Evolutionary conservation across 2,329 filamentous ascomycete genomes (phyloP).

Genomic region (Fusarium miscanthi): DNA sequence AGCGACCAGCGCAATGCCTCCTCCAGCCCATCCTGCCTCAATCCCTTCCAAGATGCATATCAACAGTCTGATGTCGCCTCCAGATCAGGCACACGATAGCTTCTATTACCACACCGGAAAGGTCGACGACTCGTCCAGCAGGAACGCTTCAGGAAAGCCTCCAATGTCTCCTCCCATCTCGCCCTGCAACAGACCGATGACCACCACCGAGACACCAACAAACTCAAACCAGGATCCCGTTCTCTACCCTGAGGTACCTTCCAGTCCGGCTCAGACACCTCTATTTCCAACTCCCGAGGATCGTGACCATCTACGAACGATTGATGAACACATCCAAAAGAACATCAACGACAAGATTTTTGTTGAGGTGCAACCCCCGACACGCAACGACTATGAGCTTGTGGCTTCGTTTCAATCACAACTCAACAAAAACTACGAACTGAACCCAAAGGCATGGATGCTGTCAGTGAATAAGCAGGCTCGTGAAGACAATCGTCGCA

Average conservation of each 20-base stretch:
- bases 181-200: constrained; percentile 55
- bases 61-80: constrained; percentile 71
- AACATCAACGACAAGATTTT: constrained; percentile 51
- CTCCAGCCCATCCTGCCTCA: constrained; percentile 43
- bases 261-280: constrained; percentile 59
- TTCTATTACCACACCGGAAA: constrained; percentile 52
- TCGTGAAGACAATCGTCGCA: constrained; percentile 57
- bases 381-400: constrained; percentile 64
- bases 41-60: constrained; percentile 58
- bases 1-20: constrained; percentile 45
- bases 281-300: constrained; percentile 59
- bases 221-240: constrained; percentile 64
- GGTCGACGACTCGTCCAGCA: constrained; percentile 14
- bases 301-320: background rate
- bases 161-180: constrained; percentile 70
- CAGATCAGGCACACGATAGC: constrained; percentile 65
- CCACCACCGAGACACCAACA: constrained; percentile 46
- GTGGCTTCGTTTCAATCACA: constrained; percentile 64
- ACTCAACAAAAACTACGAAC: constrained; percentile 58
- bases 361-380: constrained; percentile 58
- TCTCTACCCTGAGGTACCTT: constrained; percentile 61
- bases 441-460: constrained; percentile 61
- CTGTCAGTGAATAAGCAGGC: constrained; percentile 63
- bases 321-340: constrained; percentile 50
- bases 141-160: constrained; percentile 48